Evolutionary conservation across 805 yeast genomes (phyloP), one percentile per base, ranked within the genome.

Genomic region (Wickerhamiella sorbophila): DNA sequence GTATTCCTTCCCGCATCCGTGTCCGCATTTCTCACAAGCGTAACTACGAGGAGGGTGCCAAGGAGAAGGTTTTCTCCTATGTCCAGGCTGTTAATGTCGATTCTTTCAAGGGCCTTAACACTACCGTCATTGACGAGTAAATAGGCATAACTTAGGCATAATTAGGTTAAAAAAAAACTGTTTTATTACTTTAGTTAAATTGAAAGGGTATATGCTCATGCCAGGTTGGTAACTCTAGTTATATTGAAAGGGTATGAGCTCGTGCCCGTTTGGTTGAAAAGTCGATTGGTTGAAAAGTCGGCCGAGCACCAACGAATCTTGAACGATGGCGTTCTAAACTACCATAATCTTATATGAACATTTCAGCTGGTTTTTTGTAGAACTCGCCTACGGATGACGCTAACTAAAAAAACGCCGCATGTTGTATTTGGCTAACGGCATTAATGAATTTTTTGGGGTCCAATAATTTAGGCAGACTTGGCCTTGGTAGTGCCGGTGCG

Each of bases 21-120:
- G 77, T 91, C 69, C 87, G 95, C 77, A 87, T 91, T 74, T 86
- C 97, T 53, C 82, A 95, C 80, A 91, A 81, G 87, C 85, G 97
- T 78, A 91, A 91, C 77, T 96, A 91, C 72, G 98, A 91, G 77
- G 98, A 91, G 77, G 88, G 85, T 67, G 96, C 98, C 64, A 81
- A 80, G 79, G 87, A 85, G 75, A 85, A 87, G 70, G 79, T 91
- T 70, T 91, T 84, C 77, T 86, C 97, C 58, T 87, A 75, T 72
- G 98, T 91, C 64, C 97, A 91, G 78, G 88, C 93, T 64, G 95
- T 91, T 67, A 71, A 73, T 64, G 96, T 91, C 63, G 81, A 95
- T 65, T 66, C 93, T 55, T 77, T 84, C 71, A 91, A 91, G 80
- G 96, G 96, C 74, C 83, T 91, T 71, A 79, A 86, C 73, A 91